A percentile compares a stretch with the other conserved stretches of the same genome.
Evolutionary conservation across 208 protist genomes (phyloP).

Genomic region (Leishmania turanica): DNA sequence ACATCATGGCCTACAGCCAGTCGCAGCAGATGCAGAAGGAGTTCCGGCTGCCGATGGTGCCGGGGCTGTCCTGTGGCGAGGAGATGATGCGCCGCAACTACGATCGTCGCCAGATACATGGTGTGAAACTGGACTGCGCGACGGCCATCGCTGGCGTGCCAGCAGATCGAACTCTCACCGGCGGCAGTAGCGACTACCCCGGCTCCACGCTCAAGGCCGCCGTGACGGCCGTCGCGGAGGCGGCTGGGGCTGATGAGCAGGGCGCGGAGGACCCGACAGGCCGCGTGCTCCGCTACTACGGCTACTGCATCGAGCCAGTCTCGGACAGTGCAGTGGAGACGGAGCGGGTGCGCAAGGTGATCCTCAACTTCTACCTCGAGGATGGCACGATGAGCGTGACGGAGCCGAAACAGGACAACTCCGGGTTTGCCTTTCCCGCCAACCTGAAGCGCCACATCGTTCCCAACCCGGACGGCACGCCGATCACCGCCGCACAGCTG

Average conservation of each 20-base stretch:
- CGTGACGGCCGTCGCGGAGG: conserved; percentile 10
- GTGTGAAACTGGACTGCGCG: conserved; percentile 37
- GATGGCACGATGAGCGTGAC: conserved; percentile 97
- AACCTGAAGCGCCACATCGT: conserved; percentile 94
- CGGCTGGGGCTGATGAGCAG: background rate
- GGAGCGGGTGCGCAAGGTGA: conserved; percentile 89
- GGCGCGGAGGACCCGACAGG: conserved; percentile 55
- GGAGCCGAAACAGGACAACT: conserved; percentile 95
- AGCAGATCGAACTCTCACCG: conserved; percentile 46
- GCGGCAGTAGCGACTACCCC: background rate
- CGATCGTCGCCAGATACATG: conserved; percentile 75
- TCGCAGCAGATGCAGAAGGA: conserved; percentile 89
- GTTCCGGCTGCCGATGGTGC: conserved; percentile 91
- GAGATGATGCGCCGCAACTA: conserved; percentile 93
- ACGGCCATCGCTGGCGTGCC: conserved; percentile 62
- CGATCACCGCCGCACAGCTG: conserved; percentile 86
- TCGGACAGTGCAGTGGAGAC: conserved; percentile 92
- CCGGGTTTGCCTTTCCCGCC: conserved; percentile 92
- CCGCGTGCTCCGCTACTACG: conserved; percentile 94
- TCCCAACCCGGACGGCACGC: conserved; percentile 67
- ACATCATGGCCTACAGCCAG: conserved; percentile 63
- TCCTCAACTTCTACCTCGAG: conserved; percentile 95
- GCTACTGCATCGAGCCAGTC: conserved; percentile 95
- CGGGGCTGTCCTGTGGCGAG: conserved; percentile 84
- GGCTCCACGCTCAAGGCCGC: conserved; percentile 31